Evolutionary conservation across 2,329 filamentous ascomycete species (phyloP).

Genomic region (Sporothrix euskadiensis): DNA sequence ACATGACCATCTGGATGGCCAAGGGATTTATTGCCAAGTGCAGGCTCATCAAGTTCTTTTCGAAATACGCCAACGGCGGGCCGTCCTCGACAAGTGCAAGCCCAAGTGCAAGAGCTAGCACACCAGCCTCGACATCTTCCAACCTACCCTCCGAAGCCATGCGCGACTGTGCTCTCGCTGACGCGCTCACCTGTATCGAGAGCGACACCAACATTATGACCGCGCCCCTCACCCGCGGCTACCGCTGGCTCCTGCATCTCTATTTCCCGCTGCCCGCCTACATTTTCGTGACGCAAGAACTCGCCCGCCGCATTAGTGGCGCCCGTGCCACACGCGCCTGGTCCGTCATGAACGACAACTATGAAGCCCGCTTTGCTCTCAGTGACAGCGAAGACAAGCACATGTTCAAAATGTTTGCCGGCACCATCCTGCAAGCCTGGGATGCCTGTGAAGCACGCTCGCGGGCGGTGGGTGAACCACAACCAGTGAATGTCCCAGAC

Average conservation of each 20-base stretch:
- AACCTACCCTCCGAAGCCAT: conserved; percentile 25
- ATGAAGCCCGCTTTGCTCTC: conserved; percentile 32
- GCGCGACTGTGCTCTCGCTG: conserved; percentile 36
- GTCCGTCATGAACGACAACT: conserved; percentile 40
- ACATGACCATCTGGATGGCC: conserved; percentile 44
- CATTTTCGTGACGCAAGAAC: conserved; percentile 43
- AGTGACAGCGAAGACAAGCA: conserved; percentile 12
- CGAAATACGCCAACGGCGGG: neutral
- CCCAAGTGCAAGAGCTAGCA: conserved; percentile 22
- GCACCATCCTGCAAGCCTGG: conserved; percentile 27
- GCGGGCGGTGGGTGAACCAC: neutral
- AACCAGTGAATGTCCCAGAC: neutral
- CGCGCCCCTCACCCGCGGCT: conserved; percentile 40
- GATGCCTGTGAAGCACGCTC: conserved; percentile 22
- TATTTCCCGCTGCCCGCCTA: conserved; percentile 47
- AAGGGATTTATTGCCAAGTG: conserved; percentile 50
- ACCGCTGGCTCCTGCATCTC: conserved; percentile 41
- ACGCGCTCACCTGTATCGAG: conserved; percentile 43
- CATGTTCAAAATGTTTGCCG: conserved; percentile 25
- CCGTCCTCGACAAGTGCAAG: neutral
- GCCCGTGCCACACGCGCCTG: conserved; percentile 39
- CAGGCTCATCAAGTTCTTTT: conserved; percentile 50
- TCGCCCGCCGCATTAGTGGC: conserved; percentile 36
- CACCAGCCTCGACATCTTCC: conserved; percentile 24
- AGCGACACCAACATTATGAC: conserved; percentile 41